Percentiles rank a stretch among this genome's conserved stretches.
Conservation (phyloP, 306 rosid species). For the Malus sylvestris region DNA sequence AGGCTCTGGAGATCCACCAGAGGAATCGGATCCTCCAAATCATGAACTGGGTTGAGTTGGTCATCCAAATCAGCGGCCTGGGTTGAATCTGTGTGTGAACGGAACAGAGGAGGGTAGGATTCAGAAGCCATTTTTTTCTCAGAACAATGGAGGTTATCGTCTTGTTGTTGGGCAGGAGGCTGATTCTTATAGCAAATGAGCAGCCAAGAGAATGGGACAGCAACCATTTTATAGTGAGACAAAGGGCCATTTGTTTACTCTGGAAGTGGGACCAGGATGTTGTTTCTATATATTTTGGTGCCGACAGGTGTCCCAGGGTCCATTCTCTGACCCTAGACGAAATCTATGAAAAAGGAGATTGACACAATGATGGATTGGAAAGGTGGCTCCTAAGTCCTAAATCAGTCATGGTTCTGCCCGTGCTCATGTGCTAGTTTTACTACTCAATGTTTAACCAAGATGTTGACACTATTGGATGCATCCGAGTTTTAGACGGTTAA, state of each 20-base stretch:
- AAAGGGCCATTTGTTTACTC: neutral
- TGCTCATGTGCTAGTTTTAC: neutral
- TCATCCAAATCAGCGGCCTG: neutral
- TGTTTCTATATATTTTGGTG: neutral
- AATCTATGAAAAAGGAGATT: neutral
- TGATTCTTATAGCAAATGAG: neutral
- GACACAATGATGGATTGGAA: neutral
- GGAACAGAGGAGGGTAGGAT: slow-evolving; percentile 50
- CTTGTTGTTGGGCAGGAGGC: neutral
- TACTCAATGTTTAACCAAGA: neutral
- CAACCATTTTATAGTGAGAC: neutral
- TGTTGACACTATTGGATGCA: neutral
- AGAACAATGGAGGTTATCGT: neutral
- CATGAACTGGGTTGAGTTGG: neutral
- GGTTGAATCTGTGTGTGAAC: neutral
- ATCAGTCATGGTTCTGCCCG: neutral
- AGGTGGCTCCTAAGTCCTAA: neutral
- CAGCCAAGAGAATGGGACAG: neutral
- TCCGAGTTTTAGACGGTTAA: neutral
- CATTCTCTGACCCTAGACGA: neutral
- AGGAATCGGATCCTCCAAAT: slow-evolving; percentile 31
- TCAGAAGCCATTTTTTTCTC: slow-evolving; percentile 8
- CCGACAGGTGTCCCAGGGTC: neutral
- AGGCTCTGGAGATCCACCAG: slow-evolving; percentile 41
- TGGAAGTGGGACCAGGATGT: neutral